Evolutionary conservation across 2,329 filamentous ascomycete species (phyloP), one percentile per base, ranked within the genome.

Genomic region (Bertia moriformis): DNA sequence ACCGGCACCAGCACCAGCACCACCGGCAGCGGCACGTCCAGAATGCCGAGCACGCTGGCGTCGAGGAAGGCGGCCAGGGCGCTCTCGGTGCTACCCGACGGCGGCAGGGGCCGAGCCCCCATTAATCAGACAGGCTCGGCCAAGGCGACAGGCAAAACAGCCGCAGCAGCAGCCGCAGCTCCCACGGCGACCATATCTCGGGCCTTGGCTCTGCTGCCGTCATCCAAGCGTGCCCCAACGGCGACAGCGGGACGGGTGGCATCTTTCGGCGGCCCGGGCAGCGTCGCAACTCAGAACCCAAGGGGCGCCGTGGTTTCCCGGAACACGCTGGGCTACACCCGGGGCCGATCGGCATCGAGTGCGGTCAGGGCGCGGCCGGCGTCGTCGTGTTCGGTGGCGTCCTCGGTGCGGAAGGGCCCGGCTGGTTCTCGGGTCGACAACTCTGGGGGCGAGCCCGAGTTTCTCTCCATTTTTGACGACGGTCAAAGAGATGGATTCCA

Each of bases 281-380:
- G n/a, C n/a, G n/a, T n/a, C n/a, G n/a, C n/a, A n/a, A n/a, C n/a
- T n/a, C n/a, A n/a, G n/a, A n/a, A n/a, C n/a, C n/a, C n/a, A n/a
- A n/a, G n/a, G n/a, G n/a, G n/a, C n/a, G n/a, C n/a, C n/a, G 73
- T 72, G 4, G 77, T 76, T 4, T 93, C 87, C 2, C 75, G 78
- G 45, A 88, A 76, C 40, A 94, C 87, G 0, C 69, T 94, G 32
- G 88, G 88, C 14, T 94, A 93, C 54, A 83, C 73, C 41, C 85
- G 82, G 55, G 87, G 88, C 22, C 73, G 84, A 22, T 61, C 63
- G 30, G 63, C 63, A 3, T 63, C 68, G 3, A 67, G 65, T 1
- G 65, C 65, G 0, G 55, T 67, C 32, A 50, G 71, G 19, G 60
- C 60, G 13, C 50, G 47, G 44, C 18, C 47, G 42, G 54, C 47